Base-by-base conservation (phyloP, 1,284 basidiomycete genomes). In the Heterobasidion irregulare region DNA sequence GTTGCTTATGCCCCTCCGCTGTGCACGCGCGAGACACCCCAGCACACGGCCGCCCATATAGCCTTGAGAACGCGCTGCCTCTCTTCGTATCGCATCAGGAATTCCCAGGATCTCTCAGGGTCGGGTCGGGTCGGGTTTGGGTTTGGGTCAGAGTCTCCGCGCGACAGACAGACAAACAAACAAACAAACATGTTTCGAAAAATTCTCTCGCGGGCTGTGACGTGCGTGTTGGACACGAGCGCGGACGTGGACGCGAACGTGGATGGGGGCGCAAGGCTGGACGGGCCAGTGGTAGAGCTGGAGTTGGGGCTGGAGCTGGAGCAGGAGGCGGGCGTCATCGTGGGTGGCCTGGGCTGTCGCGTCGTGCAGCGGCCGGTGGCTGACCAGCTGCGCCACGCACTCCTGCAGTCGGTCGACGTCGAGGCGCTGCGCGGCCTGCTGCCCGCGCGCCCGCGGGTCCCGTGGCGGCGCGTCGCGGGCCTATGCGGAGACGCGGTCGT, bases 381-480 rank as follows among this genome's bases (percentile, higher is more conserved):
- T 50, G 33, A 38, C 33, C 50, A 18, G 13, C 8, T 41, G 38
- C 6, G 38, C 10, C 38, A 12, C n/a, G 38, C 38, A 8, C 38
- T 41, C 12, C 38, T 41, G 36, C 53, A 69, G 68, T 62, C 57
- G 34, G 36, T 68, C 35, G 62, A 64, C 56, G 58, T 69, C 38
- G 65, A 65, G 41, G 66, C 64, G 44, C 50, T 67, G 2, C 56
- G 55, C 54, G 61, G 60, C 34, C 50, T 65, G 33, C 58, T 66
- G 43, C 55, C 57, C 32, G 61, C 63, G 19, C 55, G 63, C 43
- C 64, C 65, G 36, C 59, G 59, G 36, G 47, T 66, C 43, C 60
- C 65, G 8, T 69, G 66, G 66, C 47, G 53, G 52, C 57, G 53
- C 18, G 61, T 68, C 34, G 63, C 64, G 33, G 62, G 64, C 45